phyloP scores from a whole-genome alignment of 106 monocot species.

The Vanilla planifolia region DNA sequence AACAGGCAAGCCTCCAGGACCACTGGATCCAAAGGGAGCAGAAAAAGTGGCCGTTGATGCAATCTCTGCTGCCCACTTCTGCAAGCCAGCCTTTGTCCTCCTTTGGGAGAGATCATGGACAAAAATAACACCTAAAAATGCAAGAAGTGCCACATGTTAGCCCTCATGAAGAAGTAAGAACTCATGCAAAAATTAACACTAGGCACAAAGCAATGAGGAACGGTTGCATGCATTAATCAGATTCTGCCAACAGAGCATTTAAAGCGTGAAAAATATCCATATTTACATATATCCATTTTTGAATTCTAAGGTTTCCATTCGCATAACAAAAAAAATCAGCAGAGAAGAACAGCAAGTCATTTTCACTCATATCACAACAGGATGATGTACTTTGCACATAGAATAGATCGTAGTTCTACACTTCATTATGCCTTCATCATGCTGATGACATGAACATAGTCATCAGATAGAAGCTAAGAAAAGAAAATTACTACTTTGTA shows the following conservation, averaged over 20 bases:
- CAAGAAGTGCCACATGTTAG: background rate
- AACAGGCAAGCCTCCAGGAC: constrained; percentile 84
- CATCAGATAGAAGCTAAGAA: background rate
- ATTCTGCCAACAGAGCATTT: too few relatives aligned
- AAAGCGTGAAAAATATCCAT: background rate
- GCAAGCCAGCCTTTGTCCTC: constrained; percentile 66
- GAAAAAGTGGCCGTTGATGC: constrained; percentile 69
- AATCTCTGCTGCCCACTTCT: constrained; percentile 79
- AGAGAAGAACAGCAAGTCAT: too few relatives aligned
- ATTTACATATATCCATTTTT: too few relatives aligned
- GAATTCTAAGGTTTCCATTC: too few relatives aligned
- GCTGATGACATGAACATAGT: too few relatives aligned
- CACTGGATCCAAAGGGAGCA: constrained; percentile 60
- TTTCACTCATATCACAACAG: too few relatives aligned
- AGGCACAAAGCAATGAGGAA: background rate
- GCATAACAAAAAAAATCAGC: too few relatives aligned
- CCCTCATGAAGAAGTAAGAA: background rate
- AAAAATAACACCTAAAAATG: constrained; percentile 71
- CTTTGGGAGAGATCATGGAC: constrained; percentile 88
- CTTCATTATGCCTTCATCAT: too few relatives aligned
- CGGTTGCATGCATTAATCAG: background rate
- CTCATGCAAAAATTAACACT: background rate
- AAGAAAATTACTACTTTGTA: background rate
- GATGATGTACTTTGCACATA: too few relatives aligned
- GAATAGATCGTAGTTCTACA: too few relatives aligned